These are phyloP conservation scores for Deinandra increscens DNA, from an alignment of 129 eudicot species.

Conservation along the genomic window DNA sequence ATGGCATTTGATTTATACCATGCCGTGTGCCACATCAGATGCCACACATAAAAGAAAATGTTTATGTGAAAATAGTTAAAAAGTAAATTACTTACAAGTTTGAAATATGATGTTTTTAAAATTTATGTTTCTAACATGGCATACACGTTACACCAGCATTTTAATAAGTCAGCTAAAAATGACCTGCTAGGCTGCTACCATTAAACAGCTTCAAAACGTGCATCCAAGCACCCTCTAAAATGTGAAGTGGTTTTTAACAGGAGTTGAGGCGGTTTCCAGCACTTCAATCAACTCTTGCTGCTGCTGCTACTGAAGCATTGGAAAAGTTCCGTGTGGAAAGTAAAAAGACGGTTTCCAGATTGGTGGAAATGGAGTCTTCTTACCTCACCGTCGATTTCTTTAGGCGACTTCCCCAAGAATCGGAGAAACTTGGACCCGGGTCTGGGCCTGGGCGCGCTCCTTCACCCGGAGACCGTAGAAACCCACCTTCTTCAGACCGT, in stretches of 20 bases:
- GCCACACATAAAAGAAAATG: neutral
- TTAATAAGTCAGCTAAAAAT: neutral
- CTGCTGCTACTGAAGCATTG: constrained; percentile 70
- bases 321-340: constrained; percentile 88
- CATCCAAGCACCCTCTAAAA: neutral
- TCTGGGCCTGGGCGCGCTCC: constrained; percentile 20
- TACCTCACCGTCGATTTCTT: constrained; percentile 94
- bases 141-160: neutral
- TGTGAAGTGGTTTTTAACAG: constrained; percentile 39
- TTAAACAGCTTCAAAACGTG: neutral
- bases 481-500: constrained; percentile 34
- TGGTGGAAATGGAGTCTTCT: constrained; percentile 97
- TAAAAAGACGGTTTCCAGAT: constrained; percentile 71
- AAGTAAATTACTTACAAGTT: neutral
- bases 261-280: constrained; percentile 85
- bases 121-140: neutral
- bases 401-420: constrained; percentile 86
- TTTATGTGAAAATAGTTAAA: neutral
- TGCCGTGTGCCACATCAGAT: neutral
- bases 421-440: constrained; percentile 41
- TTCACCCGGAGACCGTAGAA: constrained; percentile 35
- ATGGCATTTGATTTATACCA: too few relatives aligned
- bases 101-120: neutral
- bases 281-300: constrained; percentile 72
- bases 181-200: neutral